Conservation (phyloP, 2,329 filamentous ascomycete species). For the Moelleriella libera region DNA sequence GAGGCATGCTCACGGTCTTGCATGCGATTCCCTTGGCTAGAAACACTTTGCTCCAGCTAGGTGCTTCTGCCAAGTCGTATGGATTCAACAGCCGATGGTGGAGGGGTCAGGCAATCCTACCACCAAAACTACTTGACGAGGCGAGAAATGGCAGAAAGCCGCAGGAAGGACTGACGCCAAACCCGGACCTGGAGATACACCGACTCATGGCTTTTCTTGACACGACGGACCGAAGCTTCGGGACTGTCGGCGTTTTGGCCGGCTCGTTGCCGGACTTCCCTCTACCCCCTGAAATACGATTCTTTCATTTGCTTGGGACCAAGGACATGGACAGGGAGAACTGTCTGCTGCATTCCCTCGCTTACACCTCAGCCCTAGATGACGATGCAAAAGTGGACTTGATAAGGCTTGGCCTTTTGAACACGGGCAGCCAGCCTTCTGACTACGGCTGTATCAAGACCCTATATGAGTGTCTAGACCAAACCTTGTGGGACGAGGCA, state of each 20-base stretch:
- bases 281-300: conserved; percentile 23
- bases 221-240: conserved; percentile 43
- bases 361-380: conserved; percentile 14
- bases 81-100: conserved; percentile 47
- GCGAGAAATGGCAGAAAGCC: conserved; percentile 15
- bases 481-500: conserved; percentile 31
- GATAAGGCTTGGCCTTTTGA: conserved; percentile 26
- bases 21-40: conserved; percentile 44
- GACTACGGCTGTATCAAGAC: conserved; percentile 25
- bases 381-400: conserved; percentile 17
- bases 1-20: conserved; percentile 41
- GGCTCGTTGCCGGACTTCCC: conserved; percentile 19
- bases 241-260: conserved; percentile 34
- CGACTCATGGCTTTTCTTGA: conserved; percentile 51
- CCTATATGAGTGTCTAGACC: conserved; percentile 33
- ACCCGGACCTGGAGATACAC: conserved; percentile 40
- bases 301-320: conserved; percentile 27
- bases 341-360: conserved; percentile 18
- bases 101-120: conserved; percentile 38
- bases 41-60: conserved; percentile 36
- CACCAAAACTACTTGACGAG: conserved; percentile 19
- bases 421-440: conserved; percentile 21
- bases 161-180: conserved; percentile 19
- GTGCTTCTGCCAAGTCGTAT: conserved; percentile 29
- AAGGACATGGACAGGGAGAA: conserved; percentile 7